Evolutionary conservation across 2,329 filamentous ascomycete genomes (phyloP).

Genomic region (Epichloe bromicola): DNA sequence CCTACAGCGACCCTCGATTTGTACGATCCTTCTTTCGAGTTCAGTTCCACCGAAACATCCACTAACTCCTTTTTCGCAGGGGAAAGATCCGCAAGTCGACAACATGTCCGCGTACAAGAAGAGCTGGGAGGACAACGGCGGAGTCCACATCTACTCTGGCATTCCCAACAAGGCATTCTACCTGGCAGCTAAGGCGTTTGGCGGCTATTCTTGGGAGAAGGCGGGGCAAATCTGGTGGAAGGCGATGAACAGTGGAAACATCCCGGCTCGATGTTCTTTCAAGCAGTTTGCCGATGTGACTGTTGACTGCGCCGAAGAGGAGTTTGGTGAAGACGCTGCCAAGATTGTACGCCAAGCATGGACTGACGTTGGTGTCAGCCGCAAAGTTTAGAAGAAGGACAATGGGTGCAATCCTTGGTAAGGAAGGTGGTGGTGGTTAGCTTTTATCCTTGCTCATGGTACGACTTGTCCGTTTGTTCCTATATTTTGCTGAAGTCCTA

Average conservation of each 20-base stretch:
- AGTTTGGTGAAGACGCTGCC: constrained; percentile 29
- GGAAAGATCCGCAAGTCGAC: constrained; percentile 39
- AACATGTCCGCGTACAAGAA: constrained; percentile 31
- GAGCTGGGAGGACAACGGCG: constrained; percentile 34
- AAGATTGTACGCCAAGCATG: constrained; percentile 32
- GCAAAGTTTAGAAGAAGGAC: constrained; percentile 9
- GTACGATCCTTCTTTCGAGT: constrained; percentile 17
- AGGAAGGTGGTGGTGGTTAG: background rate
- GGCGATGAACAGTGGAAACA: constrained; percentile 29
- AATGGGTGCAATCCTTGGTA: constrained; percentile 5
- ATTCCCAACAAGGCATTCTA: constrained; percentile 47
- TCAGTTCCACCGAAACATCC: no score
- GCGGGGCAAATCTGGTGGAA: constrained; percentile 41
- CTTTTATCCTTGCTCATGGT: background rate
- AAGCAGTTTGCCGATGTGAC: constrained; percentile 36
- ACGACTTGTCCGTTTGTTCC: background rate
- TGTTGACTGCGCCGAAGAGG: constrained; percentile 29
- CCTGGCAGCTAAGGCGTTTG: constrained; percentile 31
- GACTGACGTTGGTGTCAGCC: constrained; percentile 32
- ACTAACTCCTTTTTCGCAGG: constrained; percentile 15
- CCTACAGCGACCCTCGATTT: constrained; percentile 40
- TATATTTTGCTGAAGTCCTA: background rate
- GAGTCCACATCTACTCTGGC: constrained; percentile 42
- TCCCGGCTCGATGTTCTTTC: constrained; percentile 30
- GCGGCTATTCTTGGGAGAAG: constrained; percentile 41